These are phyloP conservation scores for Zymoseptoria pseudotritici DNA, from an alignment of 2,329 filamentous ascomycete genomes.

Conservation along the genomic window DNA sequence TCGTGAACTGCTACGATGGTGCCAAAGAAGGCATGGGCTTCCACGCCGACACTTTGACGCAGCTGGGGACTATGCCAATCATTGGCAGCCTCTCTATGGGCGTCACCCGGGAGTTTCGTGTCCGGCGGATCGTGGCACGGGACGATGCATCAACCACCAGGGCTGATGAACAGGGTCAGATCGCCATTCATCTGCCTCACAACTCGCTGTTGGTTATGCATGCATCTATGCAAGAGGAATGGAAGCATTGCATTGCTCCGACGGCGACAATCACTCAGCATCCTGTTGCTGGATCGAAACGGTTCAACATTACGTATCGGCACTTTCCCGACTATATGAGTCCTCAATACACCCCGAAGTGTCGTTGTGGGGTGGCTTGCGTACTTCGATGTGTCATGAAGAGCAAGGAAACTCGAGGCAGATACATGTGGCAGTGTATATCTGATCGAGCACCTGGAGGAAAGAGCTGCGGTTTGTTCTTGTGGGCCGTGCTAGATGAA, in stretches of 20 bases:
- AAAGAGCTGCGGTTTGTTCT: slow-evolving; percentile 64
- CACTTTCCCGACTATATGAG: slow-evolving; percentile 73
- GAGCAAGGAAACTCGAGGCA: slow-evolving; percentile 66
- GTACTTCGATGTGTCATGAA: slow-evolving; percentile 71
- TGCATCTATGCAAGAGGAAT: slow-evolving; percentile 93
- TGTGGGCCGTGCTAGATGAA: slow-evolving; percentile 81
- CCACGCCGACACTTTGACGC: slow-evolving; percentile 88
- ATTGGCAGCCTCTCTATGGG: slow-evolving; percentile 89
- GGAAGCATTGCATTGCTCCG: slow-evolving; percentile 82
- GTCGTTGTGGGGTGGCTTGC: slow-evolving; percentile 62
- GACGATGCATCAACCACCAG: slow-evolving; percentile 30
- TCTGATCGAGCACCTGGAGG: slow-evolving; percentile 61
- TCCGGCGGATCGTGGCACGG: slow-evolving; percentile 63
- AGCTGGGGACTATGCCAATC: slow-evolving; percentile 77
- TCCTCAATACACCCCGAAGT: slow-evolving; percentile 69
- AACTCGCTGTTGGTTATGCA: slow-evolving; percentile 95
- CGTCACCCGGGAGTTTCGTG: slow-evolving; percentile 86
- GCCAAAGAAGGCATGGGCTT: slow-evolving; percentile 78
- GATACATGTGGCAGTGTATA: slow-evolving; percentile 94
- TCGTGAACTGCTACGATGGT: slow-evolving; percentile 90
- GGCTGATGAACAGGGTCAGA: slow-evolving; percentile 69
- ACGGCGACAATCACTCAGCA: slow-evolving; percentile 74
- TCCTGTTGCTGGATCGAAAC: slow-evolving; percentile 66
- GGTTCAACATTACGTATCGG: slow-evolving; percentile 92
- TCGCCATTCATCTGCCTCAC: slow-evolving; percentile 87